phyloP scores from a whole-genome alignment of 345 rosid genomes.

The Populus deltoides region DNA sequence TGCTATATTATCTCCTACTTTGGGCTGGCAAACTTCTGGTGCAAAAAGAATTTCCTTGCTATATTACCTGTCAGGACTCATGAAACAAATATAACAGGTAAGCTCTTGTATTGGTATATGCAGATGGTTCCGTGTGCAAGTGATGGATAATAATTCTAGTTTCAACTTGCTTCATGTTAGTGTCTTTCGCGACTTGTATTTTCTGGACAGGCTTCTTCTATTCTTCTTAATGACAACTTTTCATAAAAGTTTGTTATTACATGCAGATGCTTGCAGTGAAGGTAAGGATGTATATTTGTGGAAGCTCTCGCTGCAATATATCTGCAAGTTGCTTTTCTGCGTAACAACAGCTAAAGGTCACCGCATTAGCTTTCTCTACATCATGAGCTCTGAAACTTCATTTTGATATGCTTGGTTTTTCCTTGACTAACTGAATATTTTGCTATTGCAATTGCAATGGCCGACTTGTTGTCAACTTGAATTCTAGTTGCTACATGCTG shows the following conservation, averaged over 20 bases:
- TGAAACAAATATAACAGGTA: no score
- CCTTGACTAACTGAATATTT: background rate
- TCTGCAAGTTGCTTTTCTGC: background rate
- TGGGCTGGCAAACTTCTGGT: background rate
- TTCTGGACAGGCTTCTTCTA: no score
- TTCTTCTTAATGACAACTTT: background rate
- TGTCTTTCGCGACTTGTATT: no score
- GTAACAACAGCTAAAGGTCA: background rate
- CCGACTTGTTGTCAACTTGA: background rate
- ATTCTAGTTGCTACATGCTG: background rate
- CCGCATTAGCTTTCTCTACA: background rate
- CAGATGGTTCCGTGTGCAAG: no score
- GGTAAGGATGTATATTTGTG: background rate
- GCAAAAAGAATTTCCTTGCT: background rate
- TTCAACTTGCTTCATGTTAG: no score
- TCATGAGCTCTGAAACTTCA: background rate
- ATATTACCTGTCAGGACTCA: background rate
- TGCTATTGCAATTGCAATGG: background rate
- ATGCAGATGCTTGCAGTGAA: background rate
- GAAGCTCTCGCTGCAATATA: background rate
- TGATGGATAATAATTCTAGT: no score
- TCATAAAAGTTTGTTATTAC: background rate
- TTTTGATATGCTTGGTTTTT: background rate
- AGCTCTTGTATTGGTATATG: no score
- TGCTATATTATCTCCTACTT: background rate